These are phyloP conservation scores for Boletus reticulatus DNA, from an alignment of 768 basidiomycete species.

Conservation along the genomic window DNA sequence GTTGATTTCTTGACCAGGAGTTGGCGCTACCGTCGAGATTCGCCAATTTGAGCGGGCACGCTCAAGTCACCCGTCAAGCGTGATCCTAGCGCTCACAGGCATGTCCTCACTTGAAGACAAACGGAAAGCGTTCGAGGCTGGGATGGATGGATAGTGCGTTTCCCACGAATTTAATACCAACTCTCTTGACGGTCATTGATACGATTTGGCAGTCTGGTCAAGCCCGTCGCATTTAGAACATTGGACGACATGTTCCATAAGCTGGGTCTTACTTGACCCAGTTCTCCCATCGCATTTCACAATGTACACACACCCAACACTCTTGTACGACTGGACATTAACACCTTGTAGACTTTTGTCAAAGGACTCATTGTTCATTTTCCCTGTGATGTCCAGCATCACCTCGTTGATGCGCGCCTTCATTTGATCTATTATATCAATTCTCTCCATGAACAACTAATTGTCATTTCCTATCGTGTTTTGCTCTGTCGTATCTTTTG, in stretches of 20 bases:
- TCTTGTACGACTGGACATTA: slow-evolving; percentile 11
- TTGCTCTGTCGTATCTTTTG: slow-evolving; percentile 8
- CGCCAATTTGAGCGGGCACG: slow-evolving; percentile 63
- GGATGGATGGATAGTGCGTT: slow-evolving; percentile 91
- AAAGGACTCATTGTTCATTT: background rate
- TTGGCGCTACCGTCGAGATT: slow-evolving; percentile 82
- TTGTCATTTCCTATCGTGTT: background rate
- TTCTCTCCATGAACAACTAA: slow-evolving; percentile 2
- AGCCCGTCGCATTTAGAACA: slow-evolving; percentile 93
- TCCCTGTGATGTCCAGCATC: background rate
- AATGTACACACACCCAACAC: slow-evolving; percentile 6
- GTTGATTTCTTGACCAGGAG: slow-evolving; percentile 43
- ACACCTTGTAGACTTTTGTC: slow-evolving; percentile 5
- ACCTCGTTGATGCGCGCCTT: background rate
- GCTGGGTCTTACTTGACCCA: slow-evolving; percentile 49
- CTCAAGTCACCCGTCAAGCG: slow-evolving; percentile 33
- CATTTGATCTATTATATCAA: slow-evolving; percentile 10
- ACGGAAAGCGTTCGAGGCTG: slow-evolving; percentile 84
- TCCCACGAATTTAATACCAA: slow-evolving; percentile 14
- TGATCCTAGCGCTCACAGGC: slow-evolving; percentile 88
- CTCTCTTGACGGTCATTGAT: background rate
- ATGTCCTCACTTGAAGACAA: slow-evolving; percentile 95
- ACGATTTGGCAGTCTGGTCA: slow-evolving; percentile 64
- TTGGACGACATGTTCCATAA: slow-evolving; percentile 81
- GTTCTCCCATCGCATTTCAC: slow-evolving; percentile 8